These are phyloP conservation scores for Trifolium subterraneum DNA, from an alignment of 306 rosid species.

Conservation along the genomic window DNA sequence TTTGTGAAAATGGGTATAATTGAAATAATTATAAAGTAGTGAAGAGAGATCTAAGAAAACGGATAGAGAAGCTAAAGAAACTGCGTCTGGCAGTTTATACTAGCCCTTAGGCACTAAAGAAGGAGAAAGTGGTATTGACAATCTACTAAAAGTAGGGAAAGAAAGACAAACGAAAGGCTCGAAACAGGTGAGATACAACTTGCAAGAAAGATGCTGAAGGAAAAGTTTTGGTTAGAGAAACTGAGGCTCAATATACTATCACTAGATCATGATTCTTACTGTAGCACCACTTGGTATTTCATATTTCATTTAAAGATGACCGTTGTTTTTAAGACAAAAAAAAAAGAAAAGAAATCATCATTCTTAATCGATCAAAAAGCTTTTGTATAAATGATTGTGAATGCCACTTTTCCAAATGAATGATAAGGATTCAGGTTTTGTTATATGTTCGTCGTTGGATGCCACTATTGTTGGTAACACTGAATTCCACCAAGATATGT, in stretches of 20 bases:
- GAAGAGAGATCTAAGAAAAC: neutral
- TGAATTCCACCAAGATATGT: constrained; percentile 11
- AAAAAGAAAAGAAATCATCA: neutral
- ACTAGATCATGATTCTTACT: neutral
- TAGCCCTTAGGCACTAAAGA: too few species aligned
- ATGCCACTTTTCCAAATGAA: neutral
- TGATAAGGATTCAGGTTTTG: neutral
- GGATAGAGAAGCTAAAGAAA: neutral
- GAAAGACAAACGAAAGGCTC: neutral
- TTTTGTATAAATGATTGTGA: neutral
- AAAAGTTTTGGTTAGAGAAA: neutral
- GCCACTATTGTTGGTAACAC: constrained; percentile 5
- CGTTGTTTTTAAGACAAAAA: neutral
- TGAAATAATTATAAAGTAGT: neutral
- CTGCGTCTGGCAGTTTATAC: neutral
- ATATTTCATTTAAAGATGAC: constrained; percentile 2
- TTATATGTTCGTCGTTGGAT: neutral
- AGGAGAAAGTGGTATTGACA: too few species aligned
- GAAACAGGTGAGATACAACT: neutral
- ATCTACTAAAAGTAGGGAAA: neutral
- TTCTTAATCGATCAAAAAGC: neutral
- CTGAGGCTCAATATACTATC: neutral
- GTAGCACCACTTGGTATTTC: constrained; percentile 8
- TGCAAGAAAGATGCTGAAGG: neutral
- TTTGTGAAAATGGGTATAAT: neutral